These are phyloP conservation scores for Scenedesmus sp. DNA, from an alignment of 163 green algal genomes.

Conservation along the genomic window DNA sequence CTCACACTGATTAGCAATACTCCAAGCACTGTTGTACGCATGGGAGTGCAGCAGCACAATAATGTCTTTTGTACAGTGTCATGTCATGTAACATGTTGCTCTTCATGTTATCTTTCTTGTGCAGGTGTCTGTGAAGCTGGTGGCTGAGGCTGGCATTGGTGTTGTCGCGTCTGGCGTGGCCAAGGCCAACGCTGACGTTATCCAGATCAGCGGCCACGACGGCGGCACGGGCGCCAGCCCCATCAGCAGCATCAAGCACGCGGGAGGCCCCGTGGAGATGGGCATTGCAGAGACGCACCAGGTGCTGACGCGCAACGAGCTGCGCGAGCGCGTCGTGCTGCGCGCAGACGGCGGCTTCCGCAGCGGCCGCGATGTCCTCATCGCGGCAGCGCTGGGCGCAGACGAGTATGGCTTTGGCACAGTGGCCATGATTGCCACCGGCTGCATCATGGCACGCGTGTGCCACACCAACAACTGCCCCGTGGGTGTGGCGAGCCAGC, in stretches of 20 bases:
- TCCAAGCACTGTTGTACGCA: background rate
- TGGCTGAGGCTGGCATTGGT: slow-evolving; percentile 98
- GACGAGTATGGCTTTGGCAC: slow-evolving; percentile 99
- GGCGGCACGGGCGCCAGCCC: slow-evolving; percentile 97
- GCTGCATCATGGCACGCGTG: slow-evolving; percentile 99
- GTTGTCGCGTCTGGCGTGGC: slow-evolving; percentile 97
- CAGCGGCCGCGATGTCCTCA: slow-evolving; percentile 93
- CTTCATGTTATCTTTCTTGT: slow-evolving; percentile 45
- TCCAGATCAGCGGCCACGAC: slow-evolving; percentile 98
- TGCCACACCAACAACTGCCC: slow-evolving; percentile 99
- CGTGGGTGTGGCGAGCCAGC: slow-evolving; percentile 96
- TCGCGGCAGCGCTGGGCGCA: slow-evolving; percentile 91
- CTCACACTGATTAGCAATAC: no score
- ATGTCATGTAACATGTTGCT: background rate
- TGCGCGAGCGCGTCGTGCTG: slow-evolving; percentile 95
- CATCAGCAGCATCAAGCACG: slow-evolving; percentile 99
- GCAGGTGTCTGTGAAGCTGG: slow-evolving; percentile 98
- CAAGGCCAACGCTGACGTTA: slow-evolving; percentile 99
- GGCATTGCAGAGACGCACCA: slow-evolving; percentile 74
- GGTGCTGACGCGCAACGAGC: slow-evolving; percentile 91
- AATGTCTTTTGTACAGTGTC: no score
- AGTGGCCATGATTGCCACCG: slow-evolving; percentile 97
- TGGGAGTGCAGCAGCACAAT: background rate
- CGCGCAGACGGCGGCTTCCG: slow-evolving; percentile 95
- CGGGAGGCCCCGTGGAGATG: slow-evolving; percentile 93